phyloP scores from a whole-genome alignment of 2,329 filamentous ascomycete genomes.

The Diaporthe amygdali region DNA sequence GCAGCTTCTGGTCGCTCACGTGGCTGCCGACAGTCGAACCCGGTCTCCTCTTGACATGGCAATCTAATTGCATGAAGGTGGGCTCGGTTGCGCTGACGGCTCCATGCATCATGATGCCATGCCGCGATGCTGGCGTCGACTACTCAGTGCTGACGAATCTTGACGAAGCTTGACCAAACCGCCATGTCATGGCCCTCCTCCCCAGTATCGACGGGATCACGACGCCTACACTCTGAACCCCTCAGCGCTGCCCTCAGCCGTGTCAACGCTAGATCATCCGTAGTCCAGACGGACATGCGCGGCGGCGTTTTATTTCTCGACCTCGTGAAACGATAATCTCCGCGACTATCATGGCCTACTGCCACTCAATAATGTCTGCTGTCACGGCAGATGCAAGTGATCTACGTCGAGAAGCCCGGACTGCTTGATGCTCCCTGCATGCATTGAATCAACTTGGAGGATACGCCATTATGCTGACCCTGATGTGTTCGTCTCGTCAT shows the following conservation, averaged over 20 bases:
- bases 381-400: background rate
- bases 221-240: background rate
- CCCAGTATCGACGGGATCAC: background rate
- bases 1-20: slow-evolving; percentile 3
- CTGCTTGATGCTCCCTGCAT: background rate
- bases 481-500: slow-evolving; percentile 9
- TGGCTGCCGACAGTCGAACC: slow-evolving; percentile 4
- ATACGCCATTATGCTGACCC: background rate
- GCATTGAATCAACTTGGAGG: background rate
- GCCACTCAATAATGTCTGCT: background rate
- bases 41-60: background rate
- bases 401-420: background rate
- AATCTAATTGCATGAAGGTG: slow-evolving; percentile 1
- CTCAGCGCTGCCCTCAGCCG: slow-evolving; percentile 13
- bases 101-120: background rate
- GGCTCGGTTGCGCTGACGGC: slow-evolving; percentile 7
- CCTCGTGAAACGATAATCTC: slow-evolving; percentile 15
- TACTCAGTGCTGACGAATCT: background rate
- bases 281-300: background rate
- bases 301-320: slow-evolving; percentile 8
- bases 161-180: slow-evolving; percentile 5
- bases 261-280: slow-evolving; percentile 2
- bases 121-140: background rate
- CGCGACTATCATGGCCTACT: background rate
- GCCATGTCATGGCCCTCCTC: background rate